Percentiles rank a stretch among this genome's conserved stretches.
phyloP scores from a whole-genome alignment of 768 basidiomycete species.

The Rhodotorula sphaerocarpa region DNA sequence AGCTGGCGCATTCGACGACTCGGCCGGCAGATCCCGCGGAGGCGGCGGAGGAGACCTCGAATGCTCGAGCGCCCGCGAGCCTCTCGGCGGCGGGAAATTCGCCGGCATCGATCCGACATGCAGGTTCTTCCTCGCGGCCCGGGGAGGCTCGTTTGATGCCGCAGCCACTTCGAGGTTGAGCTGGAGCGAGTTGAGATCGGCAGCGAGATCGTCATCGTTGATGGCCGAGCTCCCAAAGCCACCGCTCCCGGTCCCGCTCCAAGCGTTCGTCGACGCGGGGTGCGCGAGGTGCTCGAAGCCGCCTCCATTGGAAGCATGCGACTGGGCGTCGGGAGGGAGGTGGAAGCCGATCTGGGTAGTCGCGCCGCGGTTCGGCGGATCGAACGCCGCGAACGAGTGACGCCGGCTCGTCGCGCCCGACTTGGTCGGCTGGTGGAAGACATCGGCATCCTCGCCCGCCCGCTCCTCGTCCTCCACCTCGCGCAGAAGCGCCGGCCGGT shows the following conservation, averaged over 20 bases:
- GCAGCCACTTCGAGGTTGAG: constrained; percentile 36
- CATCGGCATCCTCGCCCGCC: constrained; percentile 20
- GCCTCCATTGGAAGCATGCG: neutral
- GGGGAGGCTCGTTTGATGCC: neutral
- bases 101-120: constrained; percentile 29
- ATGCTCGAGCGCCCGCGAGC: constrained; percentile 12
- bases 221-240: constrained; percentile 23
- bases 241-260: neutral
- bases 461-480: constrained; percentile 34
- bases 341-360: constrained; percentile 34
- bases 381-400: constrained; percentile 39
- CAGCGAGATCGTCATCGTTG: constrained; percentile 39
- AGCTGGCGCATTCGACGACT: neutral
- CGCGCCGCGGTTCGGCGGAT: constrained; percentile 24
- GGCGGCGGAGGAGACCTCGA: constrained; percentile 20
- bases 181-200: constrained; percentile 39
- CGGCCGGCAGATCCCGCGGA: neutral
- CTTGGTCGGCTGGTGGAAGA: constrained; percentile 36
- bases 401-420: constrained; percentile 37
- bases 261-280: neutral
- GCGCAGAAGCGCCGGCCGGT: constrained; percentile 10
- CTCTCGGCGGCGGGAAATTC: constrained; percentile 21
- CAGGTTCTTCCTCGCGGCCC: neutral
- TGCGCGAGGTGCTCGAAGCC: constrained; percentile 3
- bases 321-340: constrained; percentile 6